Percentiles rank a stretch among this genome's conserved stretches.
Conservation (phyloP, 352 stramenopile genomes). For the Thalassiosira livingstoniorum region DNA sequence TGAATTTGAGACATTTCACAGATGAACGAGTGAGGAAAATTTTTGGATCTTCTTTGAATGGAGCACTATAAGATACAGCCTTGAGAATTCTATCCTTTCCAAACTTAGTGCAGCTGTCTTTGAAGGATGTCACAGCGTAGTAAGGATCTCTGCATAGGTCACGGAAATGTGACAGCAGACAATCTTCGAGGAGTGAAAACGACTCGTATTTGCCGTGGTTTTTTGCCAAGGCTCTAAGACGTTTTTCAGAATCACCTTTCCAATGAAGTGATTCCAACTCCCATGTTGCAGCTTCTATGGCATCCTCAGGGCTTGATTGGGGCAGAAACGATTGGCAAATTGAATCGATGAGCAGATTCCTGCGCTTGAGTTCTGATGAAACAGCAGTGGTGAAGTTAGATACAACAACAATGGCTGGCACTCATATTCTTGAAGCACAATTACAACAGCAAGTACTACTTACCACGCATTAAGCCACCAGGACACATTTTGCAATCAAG, state of each 20-base stretch:
- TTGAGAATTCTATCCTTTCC: conserved; percentile 40
- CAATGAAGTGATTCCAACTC: conserved; percentile 3
- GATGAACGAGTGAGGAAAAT: conserved; percentile 19
- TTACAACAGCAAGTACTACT: no score
- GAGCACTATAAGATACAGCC: conserved; percentile 33
- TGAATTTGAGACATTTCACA: conserved; percentile 34
- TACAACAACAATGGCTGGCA: no score
- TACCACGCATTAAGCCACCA: conserved; percentile 31
- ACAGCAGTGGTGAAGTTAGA: not conserved
- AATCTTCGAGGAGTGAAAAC: conserved; percentile 28
- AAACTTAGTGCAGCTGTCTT: conserved; percentile 34
- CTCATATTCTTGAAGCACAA: no score
- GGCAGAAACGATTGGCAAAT: conserved; percentile 33
- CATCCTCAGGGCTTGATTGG: conserved; percentile 17
- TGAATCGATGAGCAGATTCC: conserved; percentile 29
- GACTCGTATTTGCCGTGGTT: conserved; percentile 6
- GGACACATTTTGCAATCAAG: conserved; percentile 27
- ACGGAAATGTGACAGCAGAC: conserved; percentile 31
- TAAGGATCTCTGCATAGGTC: conserved; percentile 35
- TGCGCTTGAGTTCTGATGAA: conserved; percentile 38
- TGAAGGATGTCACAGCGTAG: conserved; percentile 17
- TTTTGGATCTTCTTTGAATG: conserved; percentile 20
- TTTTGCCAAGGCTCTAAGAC: conserved; percentile 23
- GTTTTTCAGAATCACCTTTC: not conserved
- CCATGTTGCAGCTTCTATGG: conserved; percentile 34